phyloP scores from a whole-genome alignment of 352 stramenopile species.

The Pythium myriotylum region DNA sequence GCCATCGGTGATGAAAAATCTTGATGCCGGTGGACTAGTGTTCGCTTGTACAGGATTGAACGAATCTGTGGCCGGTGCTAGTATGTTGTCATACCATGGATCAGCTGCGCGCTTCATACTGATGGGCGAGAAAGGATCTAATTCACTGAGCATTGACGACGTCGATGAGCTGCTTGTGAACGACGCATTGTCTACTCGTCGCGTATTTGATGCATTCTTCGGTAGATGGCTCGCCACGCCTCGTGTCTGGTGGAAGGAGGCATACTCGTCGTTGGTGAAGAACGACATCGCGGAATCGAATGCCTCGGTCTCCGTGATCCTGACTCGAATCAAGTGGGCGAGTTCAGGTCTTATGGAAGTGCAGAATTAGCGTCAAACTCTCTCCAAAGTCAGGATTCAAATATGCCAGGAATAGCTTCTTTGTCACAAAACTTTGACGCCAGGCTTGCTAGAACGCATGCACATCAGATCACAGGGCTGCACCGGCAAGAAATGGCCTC shows the following conservation, averaged over 20 bases:
- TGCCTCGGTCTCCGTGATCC: neutral
- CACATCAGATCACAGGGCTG: no score
- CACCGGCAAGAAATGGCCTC: no score
- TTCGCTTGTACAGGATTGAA: constrained; percentile 22
- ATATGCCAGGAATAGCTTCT: no score
- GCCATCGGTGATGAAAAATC: constrained; percentile 39
- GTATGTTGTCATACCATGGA: constrained; percentile 51
- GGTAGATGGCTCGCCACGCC: neutral
- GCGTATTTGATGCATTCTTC: neutral
- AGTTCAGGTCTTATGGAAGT: no score
- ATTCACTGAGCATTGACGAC: constrained; percentile 39
- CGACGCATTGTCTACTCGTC: constrained; percentile 31
- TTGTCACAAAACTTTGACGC: no score
- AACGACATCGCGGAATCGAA: constrained; percentile 35
- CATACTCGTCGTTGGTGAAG: constrained; percentile 44
- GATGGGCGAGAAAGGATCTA: constrained; percentile 52
- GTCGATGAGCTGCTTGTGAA: constrained; percentile 38
- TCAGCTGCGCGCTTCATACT: constrained; percentile 52
- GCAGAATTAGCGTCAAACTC: no score
- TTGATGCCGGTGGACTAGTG: constrained; percentile 25
- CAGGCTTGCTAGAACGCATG: no score
- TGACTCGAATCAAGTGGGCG: no score
- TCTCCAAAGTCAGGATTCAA: no score
- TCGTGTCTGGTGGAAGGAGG: constrained; percentile 34
- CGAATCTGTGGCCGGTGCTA: constrained; percentile 22